Base-by-base conservation (phyloP, 169 alveolate genomes). In the Babesia microti region DNA sequence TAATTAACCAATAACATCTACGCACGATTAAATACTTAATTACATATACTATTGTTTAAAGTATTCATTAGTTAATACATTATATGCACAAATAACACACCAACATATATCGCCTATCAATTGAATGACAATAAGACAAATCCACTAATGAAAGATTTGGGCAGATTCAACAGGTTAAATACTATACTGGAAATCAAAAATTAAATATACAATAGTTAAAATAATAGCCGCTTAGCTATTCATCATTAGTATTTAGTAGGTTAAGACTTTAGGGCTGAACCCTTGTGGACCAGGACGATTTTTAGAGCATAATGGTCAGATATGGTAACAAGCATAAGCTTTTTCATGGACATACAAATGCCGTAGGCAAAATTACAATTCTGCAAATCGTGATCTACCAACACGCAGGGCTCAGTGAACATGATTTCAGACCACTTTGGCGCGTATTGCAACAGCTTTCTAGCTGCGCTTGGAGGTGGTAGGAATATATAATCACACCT, bases 401-500 rank as follows among this genome's bases (percentile, higher is more conserved):
- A 50, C 49, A 85, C 92, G 27, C 71, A 75, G 12, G 93, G 93
- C 21, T 82, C 86, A 45, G 81, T 71, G 59, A 83, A 72, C 17
- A 85, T 67, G 27, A 85, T 73, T 40, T 78, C 84, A n/a, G 86
- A 83, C 15, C 70, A 55, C 12, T 68, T 56, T 12, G 91, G 87
- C 11, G 66, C 67, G 44, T 66, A 85, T 22, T 65, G 57, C 21
- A 66, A 55, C 32, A 85, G 70, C 9, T 65, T 71, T 30, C 76
- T 73, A 19, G 87, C 69, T 36, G 54, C 51, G 6, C 32, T 23
- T 26, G 57, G 58, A 14, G 93, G 91, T 1, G 93, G 93, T 23
- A 85, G 74, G 60, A 85, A 85, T 4, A 85, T 74, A 54, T 85
- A 83, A 45, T 85, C 93, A 59, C 92, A 85, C 23, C 93, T 51